Percentiles rank a stretch among this genome's conserved stretches.
Conservation (phyloP, 805 yeast species). For the Candida tammaniensis region DNA sequence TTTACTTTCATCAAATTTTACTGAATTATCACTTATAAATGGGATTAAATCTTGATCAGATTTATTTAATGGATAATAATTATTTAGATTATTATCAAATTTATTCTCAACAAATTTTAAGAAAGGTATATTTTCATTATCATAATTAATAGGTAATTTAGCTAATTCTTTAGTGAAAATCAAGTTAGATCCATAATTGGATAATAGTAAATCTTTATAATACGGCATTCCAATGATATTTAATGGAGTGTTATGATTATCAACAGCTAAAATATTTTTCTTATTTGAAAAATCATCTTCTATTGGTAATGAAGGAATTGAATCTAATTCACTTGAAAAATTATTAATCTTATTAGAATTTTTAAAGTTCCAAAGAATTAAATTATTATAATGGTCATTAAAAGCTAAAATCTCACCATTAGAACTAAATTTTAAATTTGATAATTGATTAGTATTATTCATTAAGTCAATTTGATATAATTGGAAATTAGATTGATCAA, state of each 20-base stretch:
- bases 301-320: background rate
- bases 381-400: slow-evolving; percentile 57
- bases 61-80: slow-evolving; percentile 12
- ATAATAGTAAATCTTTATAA: slow-evolving; percentile 70
- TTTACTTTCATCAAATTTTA: slow-evolving; percentile 8
- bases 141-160: slow-evolving; percentile 44
- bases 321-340: slow-evolving; percentile 34
- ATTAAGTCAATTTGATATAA: slow-evolving; percentile 64
- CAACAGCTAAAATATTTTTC: slow-evolving; percentile 30
- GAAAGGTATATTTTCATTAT: slow-evolving; percentile 15
- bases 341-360: slow-evolving; percentile 30
- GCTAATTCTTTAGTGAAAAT: slow-evolving; percentile 61
- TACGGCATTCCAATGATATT: slow-evolving; percentile 82
- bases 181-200: slow-evolving; percentile 72
- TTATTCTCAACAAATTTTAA: slow-evolving; percentile 13
- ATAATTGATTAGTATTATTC: slow-evolving; percentile 27
- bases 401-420: slow-evolving; percentile 78
- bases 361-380: slow-evolving; percentile 67
- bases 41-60: slow-evolving; percentile 10
- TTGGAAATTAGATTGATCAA: slow-evolving; percentile 66
- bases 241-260: slow-evolving; percentile 57
- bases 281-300: slow-evolving; percentile 61
- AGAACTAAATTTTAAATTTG: slow-evolving; percentile 53
- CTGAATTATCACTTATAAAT: slow-evolving; percentile 12
- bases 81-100: slow-evolving; percentile 13